Conservation (phyloP, 805 yeast genomes). For the Suhomyces canberraensis region DNA sequence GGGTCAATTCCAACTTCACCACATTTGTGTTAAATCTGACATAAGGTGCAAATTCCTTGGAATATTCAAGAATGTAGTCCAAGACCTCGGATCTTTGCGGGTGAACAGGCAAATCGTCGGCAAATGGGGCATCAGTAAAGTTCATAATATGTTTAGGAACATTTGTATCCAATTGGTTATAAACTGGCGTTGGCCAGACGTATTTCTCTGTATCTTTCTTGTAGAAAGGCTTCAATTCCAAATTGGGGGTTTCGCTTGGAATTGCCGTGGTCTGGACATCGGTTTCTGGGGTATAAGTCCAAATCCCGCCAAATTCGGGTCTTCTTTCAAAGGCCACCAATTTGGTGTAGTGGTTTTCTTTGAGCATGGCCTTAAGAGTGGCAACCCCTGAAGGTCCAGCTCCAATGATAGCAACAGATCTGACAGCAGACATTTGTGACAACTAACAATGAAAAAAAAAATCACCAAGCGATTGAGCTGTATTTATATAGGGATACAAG, state of each 20-base stretch:
- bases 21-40: conserved; percentile 51
- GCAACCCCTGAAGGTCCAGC: conserved; percentile 68
- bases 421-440: conserved; percentile 12
- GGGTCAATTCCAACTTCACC: conserved; percentile 27
- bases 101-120: conserved; percentile 45
- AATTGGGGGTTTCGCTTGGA: conserved; percentile 19
- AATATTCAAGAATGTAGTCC: conserved; percentile 57
- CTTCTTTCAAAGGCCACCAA: conserved; percentile 62
- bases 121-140: conserved; percentile 52
- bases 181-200: conserved; percentile 48
- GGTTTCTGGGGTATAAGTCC: conserved; percentile 54
- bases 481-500: too few species aligned
- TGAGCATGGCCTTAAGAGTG: conserved; percentile 46
- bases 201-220: conserved; percentile 9
- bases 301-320: conserved; percentile 65
- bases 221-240: conserved; percentile 11
- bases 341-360: conserved; percentile 44
- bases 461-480: not conserved
- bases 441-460: too few species aligned
- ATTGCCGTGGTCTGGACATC: conserved; percentile 18
- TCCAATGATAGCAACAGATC: conserved; percentile 63
- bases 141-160: conserved; percentile 66
- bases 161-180: conserved; percentile 67
- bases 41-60: conserved; percentile 38
- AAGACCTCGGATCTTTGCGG: conserved; percentile 61